Conservation (phyloP, 441 rosid genomes). For the Euphorbia celastroides region DNA sequence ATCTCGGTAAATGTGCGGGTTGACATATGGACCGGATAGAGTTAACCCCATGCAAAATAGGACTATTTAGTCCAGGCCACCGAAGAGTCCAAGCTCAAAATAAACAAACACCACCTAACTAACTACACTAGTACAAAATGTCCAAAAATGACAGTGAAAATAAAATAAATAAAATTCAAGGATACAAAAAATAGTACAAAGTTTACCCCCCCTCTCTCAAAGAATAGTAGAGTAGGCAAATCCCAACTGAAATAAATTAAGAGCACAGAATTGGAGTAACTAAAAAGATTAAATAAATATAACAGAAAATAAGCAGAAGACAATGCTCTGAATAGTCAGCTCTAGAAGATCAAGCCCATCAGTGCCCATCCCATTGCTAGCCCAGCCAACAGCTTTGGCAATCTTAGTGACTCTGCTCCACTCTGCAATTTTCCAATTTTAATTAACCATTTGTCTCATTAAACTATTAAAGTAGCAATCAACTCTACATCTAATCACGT, state of each 20-base stretch:
- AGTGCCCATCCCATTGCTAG: slow-evolving; percentile 46
- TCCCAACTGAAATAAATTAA: slow-evolving; percentile 1
- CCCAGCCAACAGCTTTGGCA: slow-evolving; percentile 37
- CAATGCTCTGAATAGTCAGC: not conserved
- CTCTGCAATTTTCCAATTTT: slow-evolving; percentile 34
- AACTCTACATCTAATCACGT: not conserved
- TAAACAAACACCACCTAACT: too few species aligned
- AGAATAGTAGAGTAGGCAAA: slow-evolving; percentile 17
- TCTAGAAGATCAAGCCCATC: slow-evolving; percentile 38
- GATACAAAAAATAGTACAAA: not conserved
- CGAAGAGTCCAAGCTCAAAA: not conserved
- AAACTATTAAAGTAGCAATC: not conserved
- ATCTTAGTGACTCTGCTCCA: slow-evolving; percentile 34
- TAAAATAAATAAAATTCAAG: too few species aligned
- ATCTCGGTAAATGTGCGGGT: too few species aligned
- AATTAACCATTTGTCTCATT: not conserved
- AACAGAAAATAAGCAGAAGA: not conserved
- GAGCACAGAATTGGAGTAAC: not conserved
- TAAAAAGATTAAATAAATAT: slow-evolving; percentile 16
- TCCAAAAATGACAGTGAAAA: slow-evolving; percentile 3
- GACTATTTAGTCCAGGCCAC: too few species aligned
- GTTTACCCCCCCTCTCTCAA: slow-evolving; percentile 5
- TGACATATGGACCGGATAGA: too few species aligned
- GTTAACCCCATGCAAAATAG: too few species aligned
- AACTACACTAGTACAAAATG: not conserved